Conservation (phyloP, 371 early-diverging fungal species). For the Rhizopus delemar region DNA sequence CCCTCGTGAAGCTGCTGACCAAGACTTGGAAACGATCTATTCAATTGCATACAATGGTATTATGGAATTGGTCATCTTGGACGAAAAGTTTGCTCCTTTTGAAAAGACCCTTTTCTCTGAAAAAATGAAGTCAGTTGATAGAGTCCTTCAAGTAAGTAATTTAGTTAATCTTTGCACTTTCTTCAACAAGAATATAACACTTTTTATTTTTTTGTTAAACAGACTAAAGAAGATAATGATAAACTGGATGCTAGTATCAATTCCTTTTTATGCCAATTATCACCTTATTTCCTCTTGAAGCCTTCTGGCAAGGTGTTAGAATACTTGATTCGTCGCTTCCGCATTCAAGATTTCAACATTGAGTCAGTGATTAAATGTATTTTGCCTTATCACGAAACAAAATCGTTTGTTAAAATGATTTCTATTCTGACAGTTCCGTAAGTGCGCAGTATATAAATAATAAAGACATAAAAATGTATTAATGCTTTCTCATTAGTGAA, state of each 20-base stretch:
- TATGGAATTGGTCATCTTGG: slow-evolving; percentile 69
- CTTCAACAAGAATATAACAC: not conserved
- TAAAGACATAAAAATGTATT: not conserved
- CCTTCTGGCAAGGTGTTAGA: slow-evolving; percentile 88
- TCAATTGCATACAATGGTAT: slow-evolving; percentile 84
- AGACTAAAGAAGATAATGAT: slow-evolving; percentile 82
- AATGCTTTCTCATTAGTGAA: slow-evolving; percentile 34
- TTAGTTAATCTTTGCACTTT: not conserved
- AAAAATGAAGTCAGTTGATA: slow-evolving; percentile 75
- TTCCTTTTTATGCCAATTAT: slow-evolving; percentile 72
- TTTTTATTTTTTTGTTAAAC: slow-evolving; percentile 15
- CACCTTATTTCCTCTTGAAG: slow-evolving; percentile 81
- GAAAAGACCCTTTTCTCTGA: slow-evolving; percentile 82
- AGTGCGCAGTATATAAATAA: slow-evolving; percentile 20
- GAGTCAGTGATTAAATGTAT: slow-evolving; percentile 76
- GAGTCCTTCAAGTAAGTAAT: slow-evolving; percentile 64
- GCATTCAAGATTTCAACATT: slow-evolving; percentile 85
- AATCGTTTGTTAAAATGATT: slow-evolving; percentile 81
- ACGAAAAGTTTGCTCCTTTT: slow-evolving; percentile 68
- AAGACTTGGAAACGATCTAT: slow-evolving; percentile 85
- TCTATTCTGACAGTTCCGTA: slow-evolving; percentile 69
- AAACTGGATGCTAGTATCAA: slow-evolving; percentile 77
- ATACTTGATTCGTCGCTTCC: slow-evolving; percentile 91
- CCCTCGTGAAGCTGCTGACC: slow-evolving; percentile 82
- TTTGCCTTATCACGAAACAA: slow-evolving; percentile 92